Percentiles rank a stretch among this genome's conserved stretches.
Conservation (phyloP, 331 rosid genomes). For the Arachis monticola region DNA sequence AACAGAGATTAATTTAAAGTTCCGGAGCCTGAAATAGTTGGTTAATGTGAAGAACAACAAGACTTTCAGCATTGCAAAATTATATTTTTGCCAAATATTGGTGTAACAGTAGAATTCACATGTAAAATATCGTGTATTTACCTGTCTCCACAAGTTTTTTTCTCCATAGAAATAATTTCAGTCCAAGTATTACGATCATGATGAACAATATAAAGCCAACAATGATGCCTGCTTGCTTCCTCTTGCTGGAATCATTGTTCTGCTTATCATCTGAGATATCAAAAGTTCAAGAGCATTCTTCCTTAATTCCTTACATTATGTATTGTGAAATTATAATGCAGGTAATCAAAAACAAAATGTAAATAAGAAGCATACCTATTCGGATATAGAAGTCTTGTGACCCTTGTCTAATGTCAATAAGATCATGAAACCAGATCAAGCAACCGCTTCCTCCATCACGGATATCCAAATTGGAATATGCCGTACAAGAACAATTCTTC, state of each 20-base stretch:
- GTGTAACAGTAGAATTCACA: not conserved
- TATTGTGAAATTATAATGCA: not conserved
- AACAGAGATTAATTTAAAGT: not conserved
- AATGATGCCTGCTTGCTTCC: not conserved
- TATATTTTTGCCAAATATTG: not conserved
- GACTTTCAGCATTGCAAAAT: not conserved
- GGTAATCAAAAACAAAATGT: not conserved
- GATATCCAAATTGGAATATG: conserved; percentile 40
- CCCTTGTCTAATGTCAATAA: conserved; percentile 30
- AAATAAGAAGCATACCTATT: not conserved
- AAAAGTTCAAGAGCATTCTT: not conserved
- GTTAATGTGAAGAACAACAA: not conserved
- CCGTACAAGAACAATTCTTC: conserved; percentile 45
- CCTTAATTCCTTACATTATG: not conserved
- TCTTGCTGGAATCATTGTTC: not conserved
- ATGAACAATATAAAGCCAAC: not conserved
- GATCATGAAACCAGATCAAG: conserved; percentile 42
- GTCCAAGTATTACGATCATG: conserved; percentile 7
- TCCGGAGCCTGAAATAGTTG: not conserved
- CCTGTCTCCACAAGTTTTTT: conserved; percentile 16
- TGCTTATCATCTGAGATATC: not conserved
- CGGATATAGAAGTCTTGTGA: conserved; percentile 42
- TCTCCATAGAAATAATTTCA: not conserved
- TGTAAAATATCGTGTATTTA: not conserved
- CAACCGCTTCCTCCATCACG: conserved; percentile 46